Conservation (phyloP, 345 rosid genomes). For the Hibiscus mutabilis region DNA sequence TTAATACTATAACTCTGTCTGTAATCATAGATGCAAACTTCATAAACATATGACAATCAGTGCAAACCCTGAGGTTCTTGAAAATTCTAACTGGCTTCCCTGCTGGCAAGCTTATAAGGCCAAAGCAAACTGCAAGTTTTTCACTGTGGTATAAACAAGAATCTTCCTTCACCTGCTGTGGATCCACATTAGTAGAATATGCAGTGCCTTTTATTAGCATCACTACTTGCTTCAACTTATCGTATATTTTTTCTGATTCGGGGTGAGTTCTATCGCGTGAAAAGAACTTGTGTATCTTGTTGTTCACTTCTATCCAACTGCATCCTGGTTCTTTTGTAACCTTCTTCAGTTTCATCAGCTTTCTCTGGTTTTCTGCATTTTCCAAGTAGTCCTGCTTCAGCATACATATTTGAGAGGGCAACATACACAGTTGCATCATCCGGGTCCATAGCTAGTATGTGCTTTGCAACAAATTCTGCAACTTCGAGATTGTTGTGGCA, state of each 20-base stretch:
- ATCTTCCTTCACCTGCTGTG: neutral
- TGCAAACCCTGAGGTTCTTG: slow-evolving; percentile 23
- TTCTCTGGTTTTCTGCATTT: slow-evolving; percentile 21
- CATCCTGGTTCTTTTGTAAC: slow-evolving; percentile 21
- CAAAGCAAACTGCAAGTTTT: slow-evolving; percentile 27
- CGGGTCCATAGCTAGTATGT: slow-evolving; percentile 17
- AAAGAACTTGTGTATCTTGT: slow-evolving; percentile 24
- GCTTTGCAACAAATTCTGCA: slow-evolving; percentile 20
- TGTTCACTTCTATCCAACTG: slow-evolving; percentile 23
- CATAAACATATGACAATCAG: slow-evolving; percentile 22
- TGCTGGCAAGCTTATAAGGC: slow-evolving; percentile 19
- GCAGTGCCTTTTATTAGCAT: slow-evolving; percentile 7
- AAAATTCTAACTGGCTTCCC: slow-evolving; percentile 19
- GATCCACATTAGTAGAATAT: neutral
- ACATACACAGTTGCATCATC: slow-evolving; percentile 19
- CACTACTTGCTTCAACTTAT: slow-evolving; percentile 18
- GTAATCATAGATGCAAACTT: slow-evolving; percentile 9
- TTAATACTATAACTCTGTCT: slow-evolving; percentile 14
- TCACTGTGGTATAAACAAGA: slow-evolving; percentile 22
- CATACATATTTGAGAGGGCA: slow-evolving; percentile 21
- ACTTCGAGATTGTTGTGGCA: slow-evolving; percentile 19
- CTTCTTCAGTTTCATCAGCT: slow-evolving; percentile 12
- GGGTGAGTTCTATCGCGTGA: slow-evolving; percentile 15
- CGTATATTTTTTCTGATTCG: slow-evolving; percentile 8
- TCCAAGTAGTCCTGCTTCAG: slow-evolving; percentile 1